A percentile compares a stretch with the other conserved stretches of the same genome.
Conservation (phyloP, 495 filamentous ascomycete species). For the Friedmanniomyces simplex region DNA sequence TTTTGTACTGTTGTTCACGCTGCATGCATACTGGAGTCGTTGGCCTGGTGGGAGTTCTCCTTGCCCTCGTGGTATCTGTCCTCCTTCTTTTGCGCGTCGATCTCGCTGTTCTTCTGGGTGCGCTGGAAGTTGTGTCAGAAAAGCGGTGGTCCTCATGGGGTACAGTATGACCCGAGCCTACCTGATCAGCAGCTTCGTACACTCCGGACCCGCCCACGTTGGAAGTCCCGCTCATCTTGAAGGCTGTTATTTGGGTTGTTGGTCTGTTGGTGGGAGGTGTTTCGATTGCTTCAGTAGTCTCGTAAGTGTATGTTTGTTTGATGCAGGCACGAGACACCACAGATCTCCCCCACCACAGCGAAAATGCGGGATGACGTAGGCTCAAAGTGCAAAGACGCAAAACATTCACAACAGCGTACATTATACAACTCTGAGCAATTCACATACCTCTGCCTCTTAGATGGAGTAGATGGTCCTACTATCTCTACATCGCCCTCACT, state of each 20-base stretch:
- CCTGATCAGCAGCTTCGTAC: constrained; percentile 59
- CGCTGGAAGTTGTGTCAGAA: constrained; percentile 34
- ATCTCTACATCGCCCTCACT: too few species aligned
- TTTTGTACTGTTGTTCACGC: not conserved
- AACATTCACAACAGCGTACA: too few species aligned
- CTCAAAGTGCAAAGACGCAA: too few species aligned
- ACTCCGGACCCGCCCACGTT: constrained; percentile 42
- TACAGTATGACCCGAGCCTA: not conserved
- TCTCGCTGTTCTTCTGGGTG: constrained; percentile 49
- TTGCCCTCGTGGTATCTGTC: constrained; percentile 59
- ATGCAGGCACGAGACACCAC: too few species aligned
- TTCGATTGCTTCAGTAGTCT: too few species aligned
- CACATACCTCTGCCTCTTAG: too few species aligned
- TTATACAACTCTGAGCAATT: too few species aligned
- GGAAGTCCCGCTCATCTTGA: constrained; percentile 34
- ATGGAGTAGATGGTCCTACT: too few species aligned
- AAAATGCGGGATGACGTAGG: too few species aligned
- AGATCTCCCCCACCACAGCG: too few species aligned
- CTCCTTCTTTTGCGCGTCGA: constrained; percentile 30
- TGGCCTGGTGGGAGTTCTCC: constrained; percentile 51
- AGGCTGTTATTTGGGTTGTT: not conserved
- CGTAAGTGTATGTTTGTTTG: too few species aligned
- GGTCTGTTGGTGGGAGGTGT: not conserved
- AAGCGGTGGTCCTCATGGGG: not conserved
- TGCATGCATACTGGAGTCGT: constrained; percentile 55